phyloP scores from a whole-genome alignment of 2,329 filamentous ascomycete species.

The Neoarthrinium moseri region DNA sequence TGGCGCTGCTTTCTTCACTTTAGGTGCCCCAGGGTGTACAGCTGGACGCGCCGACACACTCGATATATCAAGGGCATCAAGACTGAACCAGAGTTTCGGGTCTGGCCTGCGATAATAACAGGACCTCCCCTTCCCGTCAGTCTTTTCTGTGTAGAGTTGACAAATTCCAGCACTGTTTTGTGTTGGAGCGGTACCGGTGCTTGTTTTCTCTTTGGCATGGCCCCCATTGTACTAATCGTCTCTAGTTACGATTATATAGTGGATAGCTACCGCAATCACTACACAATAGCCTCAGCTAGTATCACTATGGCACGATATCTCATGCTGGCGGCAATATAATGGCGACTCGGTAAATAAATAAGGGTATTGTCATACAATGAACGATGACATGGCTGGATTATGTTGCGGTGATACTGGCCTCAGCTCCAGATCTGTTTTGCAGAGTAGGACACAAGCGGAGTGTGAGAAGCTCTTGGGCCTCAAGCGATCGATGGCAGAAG shows the following conservation, averaged over 20 bases:
- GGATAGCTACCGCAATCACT: slow-evolving; percentile 52
- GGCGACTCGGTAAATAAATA: slow-evolving; percentile 36
- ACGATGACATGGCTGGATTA: slow-evolving; percentile 37
- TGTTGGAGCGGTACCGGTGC: slow-evolving; percentile 37
- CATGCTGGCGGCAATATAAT: slow-evolving; percentile 38
- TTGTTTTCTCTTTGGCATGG: slow-evolving; percentile 51
- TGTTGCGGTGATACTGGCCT: slow-evolving; percentile 27
- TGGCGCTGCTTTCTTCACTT: slow-evolving; percentile 35
- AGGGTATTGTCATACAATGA: slow-evolving; percentile 37
- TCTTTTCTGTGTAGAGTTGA: slow-evolving; percentile 61
- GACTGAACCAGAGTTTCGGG: slow-evolving; percentile 50
- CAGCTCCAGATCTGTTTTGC: slow-evolving; percentile 34
- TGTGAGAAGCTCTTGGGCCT: too few species aligned
- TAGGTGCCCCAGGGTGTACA: slow-evolving; percentile 42
- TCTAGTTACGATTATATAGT: slow-evolving; percentile 57
- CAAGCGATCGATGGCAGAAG: too few species aligned
- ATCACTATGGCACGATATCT: slow-evolving; percentile 31
- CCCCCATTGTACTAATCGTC: slow-evolving; percentile 48
- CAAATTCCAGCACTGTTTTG: neutral
- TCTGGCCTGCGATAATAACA: slow-evolving; percentile 43
- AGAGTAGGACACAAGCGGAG: slow-evolving; percentile 24
- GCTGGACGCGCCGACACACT: slow-evolving; percentile 40
- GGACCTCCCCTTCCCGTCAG: slow-evolving; percentile 38
- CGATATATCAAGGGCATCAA: slow-evolving; percentile 34
- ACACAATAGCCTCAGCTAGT: slow-evolving; percentile 33